Percentiles rank a stretch among this genome's conserved stretches.
Conservation (phyloP, 2,329 filamentous ascomycete genomes). For the Clarireedia paspali region DNA sequence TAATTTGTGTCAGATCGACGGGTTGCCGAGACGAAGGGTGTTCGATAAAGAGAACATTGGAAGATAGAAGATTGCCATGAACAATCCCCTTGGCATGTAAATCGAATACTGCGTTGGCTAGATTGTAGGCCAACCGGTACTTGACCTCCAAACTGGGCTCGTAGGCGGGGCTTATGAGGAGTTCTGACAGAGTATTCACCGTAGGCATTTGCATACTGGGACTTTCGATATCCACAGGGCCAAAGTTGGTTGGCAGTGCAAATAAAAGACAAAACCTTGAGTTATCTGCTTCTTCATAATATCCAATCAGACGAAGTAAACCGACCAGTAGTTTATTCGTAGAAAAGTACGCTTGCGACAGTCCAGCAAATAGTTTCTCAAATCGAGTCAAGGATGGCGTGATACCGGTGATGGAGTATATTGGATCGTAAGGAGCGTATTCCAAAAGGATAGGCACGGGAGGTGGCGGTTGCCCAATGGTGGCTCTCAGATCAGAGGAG, state of each 20-base stretch:
- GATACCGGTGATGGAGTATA: conserved; percentile 55
- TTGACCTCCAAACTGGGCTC: conserved; percentile 68
- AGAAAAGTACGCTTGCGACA: conserved; percentile 36
- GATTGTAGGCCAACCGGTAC: conserved; percentile 65
- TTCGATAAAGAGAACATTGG: conserved; percentile 58
- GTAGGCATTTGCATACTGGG: conserved; percentile 32
- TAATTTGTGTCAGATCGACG: conserved; percentile 33
- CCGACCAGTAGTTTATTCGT: conserved; percentile 50
- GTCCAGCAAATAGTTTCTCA: conserved; percentile 51
- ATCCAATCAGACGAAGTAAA: conserved; percentile 54
- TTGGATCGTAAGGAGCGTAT: conserved; percentile 57
- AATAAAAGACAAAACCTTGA: conserved; percentile 70
- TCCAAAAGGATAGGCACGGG: conserved; percentile 55
- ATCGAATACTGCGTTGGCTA: conserved; percentile 65
- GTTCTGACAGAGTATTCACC: conserved; percentile 43
- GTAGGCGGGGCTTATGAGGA: conserved; percentile 42
- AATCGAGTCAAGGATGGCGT: conserved; percentile 58
- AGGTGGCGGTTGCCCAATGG: conserved; percentile 16
- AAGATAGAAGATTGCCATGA: conserved; percentile 62
- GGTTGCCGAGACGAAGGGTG: conserved; percentile 16
- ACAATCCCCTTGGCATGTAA: conserved; percentile 62
- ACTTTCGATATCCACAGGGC: conserved; percentile 46
- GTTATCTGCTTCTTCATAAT: conserved; percentile 66
- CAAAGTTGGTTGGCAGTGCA: conserved; percentile 60
- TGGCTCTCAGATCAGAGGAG: conserved; percentile 17